Conservation (phyloP, 164 flowering plant species). For the Paratinospora sagittata region DNA sequence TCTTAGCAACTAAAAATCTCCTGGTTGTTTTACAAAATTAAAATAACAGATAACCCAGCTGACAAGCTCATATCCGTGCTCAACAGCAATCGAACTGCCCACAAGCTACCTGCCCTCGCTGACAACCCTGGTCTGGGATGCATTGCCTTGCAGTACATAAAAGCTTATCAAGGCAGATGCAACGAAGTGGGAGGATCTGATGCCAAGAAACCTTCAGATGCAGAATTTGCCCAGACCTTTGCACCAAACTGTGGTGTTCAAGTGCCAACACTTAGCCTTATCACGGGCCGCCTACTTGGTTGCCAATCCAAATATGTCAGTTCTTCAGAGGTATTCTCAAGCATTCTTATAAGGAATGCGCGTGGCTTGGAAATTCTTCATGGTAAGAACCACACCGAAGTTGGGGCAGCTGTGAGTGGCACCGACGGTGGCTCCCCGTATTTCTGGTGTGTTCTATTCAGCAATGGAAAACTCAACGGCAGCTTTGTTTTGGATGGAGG, state of each 20-base stretch:
- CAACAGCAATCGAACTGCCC: slow-evolving; percentile 71
- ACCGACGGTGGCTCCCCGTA: slow-evolving; percentile 78
- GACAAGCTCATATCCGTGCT: slow-evolving; percentile 59
- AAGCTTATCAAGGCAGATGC: slow-evolving; percentile 81
- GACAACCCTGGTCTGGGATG: slow-evolving; percentile 82
- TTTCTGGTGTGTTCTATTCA: slow-evolving; percentile 91
- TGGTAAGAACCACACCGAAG: slow-evolving; percentile 72
- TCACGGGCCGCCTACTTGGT: slow-evolving; percentile 79
- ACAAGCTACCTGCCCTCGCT: slow-evolving; percentile 41
- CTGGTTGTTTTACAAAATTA: background rate
- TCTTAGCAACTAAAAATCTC: background rate
- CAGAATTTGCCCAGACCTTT: slow-evolving; percentile 63
- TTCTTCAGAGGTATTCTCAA: slow-evolving; percentile 61
- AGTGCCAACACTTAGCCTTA: slow-evolving; percentile 44
- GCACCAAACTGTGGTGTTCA: slow-evolving; percentile 81
- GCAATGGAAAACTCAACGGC: slow-evolving; percentile 52
- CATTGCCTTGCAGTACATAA: slow-evolving; percentile 88
- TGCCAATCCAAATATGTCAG: slow-evolving; percentile 61
- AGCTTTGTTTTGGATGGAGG: slow-evolving; percentile 59
- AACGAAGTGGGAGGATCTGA: slow-evolving; percentile 50
- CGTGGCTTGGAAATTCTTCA: slow-evolving; percentile 60
- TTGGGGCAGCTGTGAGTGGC: slow-evolving; percentile 85
- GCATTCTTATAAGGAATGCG: slow-evolving; percentile 41
- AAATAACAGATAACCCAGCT: slow-evolving; percentile 65
- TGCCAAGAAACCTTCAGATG: slow-evolving; percentile 64